A percentile compares a stretch with the other conserved stretches of the same genome.
Conservation (phyloP, 495 filamentous ascomycete species). For the Thermothielavioides terrestris region DNA sequence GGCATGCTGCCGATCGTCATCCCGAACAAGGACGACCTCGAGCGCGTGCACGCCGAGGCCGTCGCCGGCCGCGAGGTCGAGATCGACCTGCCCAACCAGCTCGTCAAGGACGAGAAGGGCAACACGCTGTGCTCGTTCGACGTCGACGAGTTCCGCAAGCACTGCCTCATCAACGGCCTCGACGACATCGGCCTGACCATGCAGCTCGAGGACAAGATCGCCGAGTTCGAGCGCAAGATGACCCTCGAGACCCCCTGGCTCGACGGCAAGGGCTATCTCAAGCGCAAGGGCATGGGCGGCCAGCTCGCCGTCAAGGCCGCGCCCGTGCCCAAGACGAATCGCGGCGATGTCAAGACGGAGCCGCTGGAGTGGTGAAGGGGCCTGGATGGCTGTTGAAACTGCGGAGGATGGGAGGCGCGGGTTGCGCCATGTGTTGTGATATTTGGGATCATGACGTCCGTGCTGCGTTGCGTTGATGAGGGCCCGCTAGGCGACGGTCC, state of each 20-base stretch:
- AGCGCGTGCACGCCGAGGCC: conserved; percentile 70
- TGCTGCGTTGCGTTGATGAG: not conserved
- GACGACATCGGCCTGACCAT: conserved; percentile 96
- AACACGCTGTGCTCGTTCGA: conserved; percentile 68
- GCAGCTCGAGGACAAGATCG: conserved; percentile 84
- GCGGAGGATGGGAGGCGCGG: not conserved
- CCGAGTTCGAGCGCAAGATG: conserved; percentile 68
- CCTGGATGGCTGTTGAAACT: no score
- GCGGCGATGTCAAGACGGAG: conserved; percentile 75
- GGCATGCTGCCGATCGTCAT: conserved; percentile 91
- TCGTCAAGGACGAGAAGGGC: conserved; percentile 68
- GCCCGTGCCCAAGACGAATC: conserved; percentile 83
- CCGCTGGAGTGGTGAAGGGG: conserved; percentile 87
- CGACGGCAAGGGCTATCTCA: conserved; percentile 79
- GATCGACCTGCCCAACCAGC: conserved; percentile 80
- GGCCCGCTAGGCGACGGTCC: no score
- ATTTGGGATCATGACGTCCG: not conserved
- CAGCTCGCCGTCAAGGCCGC: conserved; percentile 71
- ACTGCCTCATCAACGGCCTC: conserved; percentile 89
- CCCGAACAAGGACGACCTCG: conserved; percentile 54
- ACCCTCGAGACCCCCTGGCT: conserved; percentile 81
- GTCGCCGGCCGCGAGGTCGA: conserved; percentile 78
- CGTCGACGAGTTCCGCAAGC: conserved; percentile 84
- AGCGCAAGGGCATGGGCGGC: conserved; percentile 54
- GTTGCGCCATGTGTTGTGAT: conserved; percentile 1